Conservation (phyloP, 495 filamentous ascomycete species). For the Tuber indicum region DNA sequence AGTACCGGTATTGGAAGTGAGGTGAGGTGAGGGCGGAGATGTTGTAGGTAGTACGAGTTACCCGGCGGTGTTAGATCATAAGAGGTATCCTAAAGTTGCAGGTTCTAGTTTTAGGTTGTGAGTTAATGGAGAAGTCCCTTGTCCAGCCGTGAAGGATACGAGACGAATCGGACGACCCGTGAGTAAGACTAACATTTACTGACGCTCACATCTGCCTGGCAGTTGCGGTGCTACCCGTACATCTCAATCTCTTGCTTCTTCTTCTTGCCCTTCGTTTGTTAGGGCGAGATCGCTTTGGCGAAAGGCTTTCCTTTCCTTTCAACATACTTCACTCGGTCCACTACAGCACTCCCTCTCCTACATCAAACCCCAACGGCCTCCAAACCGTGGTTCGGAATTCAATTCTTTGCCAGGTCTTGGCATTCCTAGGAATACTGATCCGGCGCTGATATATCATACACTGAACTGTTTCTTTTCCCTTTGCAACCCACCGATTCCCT, state of each 20-base stretch:
- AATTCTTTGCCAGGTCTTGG: not conserved
- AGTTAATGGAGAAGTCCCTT: not conserved
- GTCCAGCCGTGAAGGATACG: not conserved
- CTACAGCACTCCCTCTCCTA: not conserved
- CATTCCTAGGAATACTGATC: not conserved
- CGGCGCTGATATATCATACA: not conserved
- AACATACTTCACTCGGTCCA: not conserved
- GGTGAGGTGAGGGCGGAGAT: constrained; percentile 12
- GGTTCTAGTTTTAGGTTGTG: not conserved
- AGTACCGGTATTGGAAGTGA: not conserved
- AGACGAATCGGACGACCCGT: not conserved
- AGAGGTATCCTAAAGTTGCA: not conserved
- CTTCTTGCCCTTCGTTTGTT: not conserved
- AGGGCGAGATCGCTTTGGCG: not conserved
- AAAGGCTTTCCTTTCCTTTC: not conserved
- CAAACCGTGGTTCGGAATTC: not conserved
- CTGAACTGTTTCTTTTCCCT: not conserved
- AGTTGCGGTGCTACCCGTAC: not conserved
- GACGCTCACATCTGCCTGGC: not conserved
- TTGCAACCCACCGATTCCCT: not conserved
- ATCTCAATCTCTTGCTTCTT: not conserved
- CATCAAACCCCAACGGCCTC: not conserved
- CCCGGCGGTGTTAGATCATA: constrained; percentile 15
- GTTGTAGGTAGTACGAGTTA: constrained; percentile 23
- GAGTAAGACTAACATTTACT: not conserved